phyloP scores from a whole-genome alignment of 108 stramenopile species.

The Craspedostauros australis region DNA sequence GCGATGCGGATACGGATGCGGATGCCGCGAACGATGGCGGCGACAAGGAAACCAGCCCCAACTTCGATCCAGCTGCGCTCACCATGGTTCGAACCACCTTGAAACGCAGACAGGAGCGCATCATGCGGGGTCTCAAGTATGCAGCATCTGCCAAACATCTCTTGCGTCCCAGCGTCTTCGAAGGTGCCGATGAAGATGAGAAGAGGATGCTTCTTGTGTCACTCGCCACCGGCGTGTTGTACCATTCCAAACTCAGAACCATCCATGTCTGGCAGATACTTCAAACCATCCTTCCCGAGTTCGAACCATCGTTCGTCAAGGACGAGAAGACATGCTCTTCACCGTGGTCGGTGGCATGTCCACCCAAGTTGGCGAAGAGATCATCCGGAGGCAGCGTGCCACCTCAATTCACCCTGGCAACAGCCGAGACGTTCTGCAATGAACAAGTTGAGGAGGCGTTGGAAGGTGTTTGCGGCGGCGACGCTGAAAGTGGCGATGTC shows the following conservation, averaged over 20 bases:
- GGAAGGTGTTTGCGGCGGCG: neutral
- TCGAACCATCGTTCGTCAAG: neutral
- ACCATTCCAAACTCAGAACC: constrained; percentile 44
- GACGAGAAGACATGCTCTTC: constrained; percentile 24
- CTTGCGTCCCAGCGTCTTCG: neutral
- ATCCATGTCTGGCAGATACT: constrained; percentile 48
- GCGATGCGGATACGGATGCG: neutral
- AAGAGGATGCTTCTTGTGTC: constrained; percentile 13
- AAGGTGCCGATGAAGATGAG: neutral
- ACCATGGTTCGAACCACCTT: constrained; percentile 47
- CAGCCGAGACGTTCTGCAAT: constrained; percentile 33
- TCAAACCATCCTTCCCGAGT: constrained; percentile 17
- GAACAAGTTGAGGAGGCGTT: constrained; percentile 5
- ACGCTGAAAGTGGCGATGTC: neutral
- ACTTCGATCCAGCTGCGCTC: constrained; percentile 52
- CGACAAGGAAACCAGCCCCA: neutral
- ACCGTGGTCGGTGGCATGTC: constrained; percentile 41
- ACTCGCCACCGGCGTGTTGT: constrained; percentile 38
- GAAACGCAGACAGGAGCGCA: constrained; percentile 15
- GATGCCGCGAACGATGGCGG: neutral
- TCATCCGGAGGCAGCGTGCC: constrained; percentile 25
- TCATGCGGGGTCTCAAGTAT: constrained; percentile 35
- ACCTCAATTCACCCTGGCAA: constrained; percentile 25
- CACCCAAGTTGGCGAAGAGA: constrained; percentile 31
- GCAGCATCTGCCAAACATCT: constrained; percentile 34